phyloP scores from a whole-genome alignment of 1,284 basidiomycete genomes.

The Tylopilus orsonianus region DNA sequence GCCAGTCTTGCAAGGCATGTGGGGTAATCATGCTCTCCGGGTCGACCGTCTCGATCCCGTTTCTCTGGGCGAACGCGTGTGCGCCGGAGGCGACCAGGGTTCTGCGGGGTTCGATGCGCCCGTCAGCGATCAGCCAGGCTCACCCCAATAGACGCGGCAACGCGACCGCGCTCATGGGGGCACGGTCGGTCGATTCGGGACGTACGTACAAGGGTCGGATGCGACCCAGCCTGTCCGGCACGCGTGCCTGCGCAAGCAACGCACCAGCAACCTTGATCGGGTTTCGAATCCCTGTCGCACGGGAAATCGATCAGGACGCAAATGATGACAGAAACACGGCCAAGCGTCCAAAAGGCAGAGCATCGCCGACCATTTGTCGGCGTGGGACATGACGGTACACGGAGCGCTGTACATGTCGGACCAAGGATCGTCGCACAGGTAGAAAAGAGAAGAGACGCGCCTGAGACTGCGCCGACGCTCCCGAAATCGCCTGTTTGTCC shows the following conservation, averaged over 20 bases:
- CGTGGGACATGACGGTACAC: not conserved
- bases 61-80: constrained; percentile 41
- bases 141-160: not conserved
- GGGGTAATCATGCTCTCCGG: constrained; percentile 48
- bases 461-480: constrained; percentile 66
- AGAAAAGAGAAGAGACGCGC: constrained; percentile 35
- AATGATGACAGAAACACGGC: not conserved
- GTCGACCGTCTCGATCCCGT: constrained; percentile 37
- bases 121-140: not conserved
- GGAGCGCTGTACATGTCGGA: constrained; percentile 2
- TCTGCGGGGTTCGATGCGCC: constrained; percentile 27
- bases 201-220: constrained; percentile 59
- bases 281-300: constrained; percentile 56
- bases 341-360: not conserved
- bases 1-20: constrained; percentile 55
- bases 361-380: not conserved
- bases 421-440: constrained; percentile 4
- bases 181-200: not conserved
- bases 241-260: constrained; percentile 53
- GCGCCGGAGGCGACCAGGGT: constrained; percentile 56
- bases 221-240: constrained; percentile 55
- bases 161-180: too few relatives aligned
- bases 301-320: not conserved
- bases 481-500: constrained; percentile 55
- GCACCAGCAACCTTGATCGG: constrained; percentile 59